Conservation (phyloP, 108 stramenopile species). For the Nitzschia sp. region DNA sequence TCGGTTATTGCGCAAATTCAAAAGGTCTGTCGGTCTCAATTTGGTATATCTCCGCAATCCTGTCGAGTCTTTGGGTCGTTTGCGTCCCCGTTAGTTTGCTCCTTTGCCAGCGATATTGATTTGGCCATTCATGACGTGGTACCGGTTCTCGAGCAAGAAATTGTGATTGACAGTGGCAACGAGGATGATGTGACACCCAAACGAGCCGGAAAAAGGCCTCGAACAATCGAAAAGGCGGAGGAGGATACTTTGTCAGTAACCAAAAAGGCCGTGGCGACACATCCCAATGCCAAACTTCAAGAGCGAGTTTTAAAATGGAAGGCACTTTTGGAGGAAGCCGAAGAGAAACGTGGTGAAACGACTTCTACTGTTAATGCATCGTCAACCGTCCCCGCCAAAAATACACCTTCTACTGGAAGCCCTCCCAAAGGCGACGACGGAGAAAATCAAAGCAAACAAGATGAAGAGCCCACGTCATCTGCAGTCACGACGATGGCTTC, state of each 20-base stretch:
- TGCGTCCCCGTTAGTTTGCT: slow-evolving; percentile 67
- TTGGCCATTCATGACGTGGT: slow-evolving; percentile 77
- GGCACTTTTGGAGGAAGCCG: slow-evolving; percentile 33
- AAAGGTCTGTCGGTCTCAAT: slow-evolving; percentile 16
- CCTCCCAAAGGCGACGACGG: not conserved
- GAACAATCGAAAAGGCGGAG: not conserved
- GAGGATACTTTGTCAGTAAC: too few relatives aligned
- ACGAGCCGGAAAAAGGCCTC: not conserved
- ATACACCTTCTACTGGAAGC: not conserved
- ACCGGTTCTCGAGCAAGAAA: not conserved
- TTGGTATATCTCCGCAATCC: slow-evolving; percentile 5
- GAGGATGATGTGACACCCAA: slow-evolving; percentile 25
- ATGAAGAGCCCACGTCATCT: not conserved
- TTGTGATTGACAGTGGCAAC: not conserved
- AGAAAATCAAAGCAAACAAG: slow-evolving; percentile 3
- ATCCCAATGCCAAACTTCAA: slow-evolving; percentile 13
- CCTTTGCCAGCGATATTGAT: slow-evolving; percentile 77
- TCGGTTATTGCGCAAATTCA: slow-evolving; percentile 48
- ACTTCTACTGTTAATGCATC: not conserved
- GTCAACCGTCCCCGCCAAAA: not conserved
- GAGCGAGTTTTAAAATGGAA: slow-evolving; percentile 38
- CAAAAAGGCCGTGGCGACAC: not conserved
- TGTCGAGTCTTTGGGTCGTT: slow-evolving; percentile 75
- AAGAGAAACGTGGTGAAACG: not conserved
- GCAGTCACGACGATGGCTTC: not conserved